Evolutionary conservation across 2,329 filamentous ascomycete species (phyloP), one percentile per base, ranked within the genome.

Genomic region (Aquanectria penicillioides): DNA sequence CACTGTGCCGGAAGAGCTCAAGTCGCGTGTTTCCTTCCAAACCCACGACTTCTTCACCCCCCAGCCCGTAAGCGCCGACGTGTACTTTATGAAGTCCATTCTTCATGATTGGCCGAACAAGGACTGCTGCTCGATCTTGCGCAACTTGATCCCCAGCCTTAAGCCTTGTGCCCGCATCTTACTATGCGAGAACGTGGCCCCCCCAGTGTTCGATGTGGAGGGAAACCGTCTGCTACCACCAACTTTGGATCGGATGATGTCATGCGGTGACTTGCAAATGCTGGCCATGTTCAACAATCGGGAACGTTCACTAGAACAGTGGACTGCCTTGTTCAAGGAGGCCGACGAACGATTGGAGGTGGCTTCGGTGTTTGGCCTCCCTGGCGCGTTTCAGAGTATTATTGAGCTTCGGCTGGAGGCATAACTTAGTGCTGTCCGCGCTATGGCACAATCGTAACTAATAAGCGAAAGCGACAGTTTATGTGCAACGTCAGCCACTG

Each of bases 41-140:
- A 68, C 69, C 10, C 77, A 79, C 62, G 71, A 75, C 64, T 75
- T 80, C 62, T 78, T 79, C 70, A 57, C 71, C 34, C 74, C 75
- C 2, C 77, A 80, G 61, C 63, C 73, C 1, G 68, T 75, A 5
- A 55, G 71, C 15, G 83, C 79, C 9, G 81, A 83, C 54, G 73
- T 83, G 44, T 86, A 83, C 72, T 73, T 86, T 54, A 69, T 86
- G 61, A 83, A 83, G 65, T 73, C 80, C 57, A 83, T 86, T 53
- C 74, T 87, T 13, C 84, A 86, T 68, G 83, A 86, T 72, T 85
- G 82, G 81, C 77, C 82, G 0, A 82, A 85, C 51, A 71, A 74
- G 20, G 74, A 81, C 44, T 71, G 72, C 5, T 57, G 74, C 18
- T 66, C 70, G 52, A 81, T 83, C 44, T 71, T 80, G 6, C 10